Evolutionary conservation across 495 filamentous ascomycete species (phyloP), one percentile per base, ranked within the genome.

Genomic region (Penicillium ochrochloron): DNA sequence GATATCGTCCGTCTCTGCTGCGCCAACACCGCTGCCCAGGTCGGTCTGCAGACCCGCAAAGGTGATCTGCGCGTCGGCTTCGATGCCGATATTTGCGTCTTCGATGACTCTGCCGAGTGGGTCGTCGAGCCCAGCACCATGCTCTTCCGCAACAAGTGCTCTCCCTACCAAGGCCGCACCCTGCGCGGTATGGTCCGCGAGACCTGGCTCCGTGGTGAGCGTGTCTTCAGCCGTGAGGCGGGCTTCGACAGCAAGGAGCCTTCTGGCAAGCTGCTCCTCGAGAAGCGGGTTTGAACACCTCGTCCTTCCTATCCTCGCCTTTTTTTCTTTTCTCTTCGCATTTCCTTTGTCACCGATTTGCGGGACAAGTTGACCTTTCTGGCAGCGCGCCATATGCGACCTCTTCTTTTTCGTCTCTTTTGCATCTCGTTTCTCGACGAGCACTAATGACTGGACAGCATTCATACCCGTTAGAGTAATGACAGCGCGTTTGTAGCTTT

Each of bases 91-190:
- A 81, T 99, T 19, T 92, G 89, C 62, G 89, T 98, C 25, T 99
- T 99, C 78, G 95, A 98, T 70, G 91, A 94, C 53, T 80, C 86
- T 51, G 89, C 86, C 33, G 84, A 84, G 68, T 99, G 93, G 84
- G 84, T 86, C 42, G 86, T 97, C 59, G 80, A 83, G 69, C 73
- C 74, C 14, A 80, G 76, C 70, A 81, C 81, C 34, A 97, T 99
- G 94, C 84, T 95, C 44, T 99, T 96, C 85, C 87, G 93, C 68
- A 98, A 99, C 75, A 96, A 96, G 76, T 92, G 92, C 80, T 92
- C 87, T 27, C 95, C 95, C 3, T 99, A 97, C 81, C 91, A 97
- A 76, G 92, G 93, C 27, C 89, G 88, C 67, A 85, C 75, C 7
- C 86, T 99, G 72, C 85, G 81, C 60, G 95, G 95, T 0, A 85